Conservation (phyloP, 306 rosid genomes). For the Castanea sativa region DNA sequence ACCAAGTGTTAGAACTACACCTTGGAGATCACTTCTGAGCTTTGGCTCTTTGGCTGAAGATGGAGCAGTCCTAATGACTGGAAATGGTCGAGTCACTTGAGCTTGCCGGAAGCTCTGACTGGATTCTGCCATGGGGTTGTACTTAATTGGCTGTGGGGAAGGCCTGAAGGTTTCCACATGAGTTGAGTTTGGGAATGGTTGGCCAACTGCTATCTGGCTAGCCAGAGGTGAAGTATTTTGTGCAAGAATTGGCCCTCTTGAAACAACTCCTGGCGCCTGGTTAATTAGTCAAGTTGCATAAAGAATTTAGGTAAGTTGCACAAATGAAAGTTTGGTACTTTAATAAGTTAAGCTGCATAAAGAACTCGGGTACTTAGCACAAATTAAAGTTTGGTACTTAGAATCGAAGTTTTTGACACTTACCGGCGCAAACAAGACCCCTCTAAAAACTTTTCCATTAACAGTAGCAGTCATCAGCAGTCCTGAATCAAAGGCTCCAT, state of each 20-base stretch:
- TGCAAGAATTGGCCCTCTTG: slow-evolving; percentile 34
- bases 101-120: slow-evolving; percentile 39
- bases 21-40: slow-evolving; percentile 74
- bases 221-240: slow-evolving; percentile 31
- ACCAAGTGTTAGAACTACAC: slow-evolving; percentile 79
- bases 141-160: slow-evolving; percentile 30
- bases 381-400: neutral
- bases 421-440: slow-evolving; percentile 87
- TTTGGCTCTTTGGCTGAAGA: slow-evolving; percentile 47
- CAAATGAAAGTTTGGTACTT: neutral
- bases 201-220: slow-evolving; percentile 24
- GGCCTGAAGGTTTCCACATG: slow-evolving; percentile 25
- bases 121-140: slow-evolving; percentile 18
- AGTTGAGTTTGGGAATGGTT: slow-evolving; percentile 36
- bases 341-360: slow-evolving; percentile 1
- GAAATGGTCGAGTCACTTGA: slow-evolving; percentile 34
- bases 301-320: neutral
- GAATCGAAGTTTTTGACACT: slow-evolving; percentile 23
- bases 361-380: neutral
- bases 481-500: slow-evolving; percentile 86
- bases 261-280: slow-evolving; percentile 52
- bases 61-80: slow-evolving; percentile 34
- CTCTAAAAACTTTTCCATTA: slow-evolving; percentile 71
- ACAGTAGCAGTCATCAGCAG: slow-evolving; percentile 78
- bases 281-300: slow-evolving; percentile 5